A percentile compares a stretch with the other conserved stretches of the same genome.
Evolutionary conservation across 129 eudicot species (phyloP).

Genomic region (Ambrosia artemisiifolia): DNA sequence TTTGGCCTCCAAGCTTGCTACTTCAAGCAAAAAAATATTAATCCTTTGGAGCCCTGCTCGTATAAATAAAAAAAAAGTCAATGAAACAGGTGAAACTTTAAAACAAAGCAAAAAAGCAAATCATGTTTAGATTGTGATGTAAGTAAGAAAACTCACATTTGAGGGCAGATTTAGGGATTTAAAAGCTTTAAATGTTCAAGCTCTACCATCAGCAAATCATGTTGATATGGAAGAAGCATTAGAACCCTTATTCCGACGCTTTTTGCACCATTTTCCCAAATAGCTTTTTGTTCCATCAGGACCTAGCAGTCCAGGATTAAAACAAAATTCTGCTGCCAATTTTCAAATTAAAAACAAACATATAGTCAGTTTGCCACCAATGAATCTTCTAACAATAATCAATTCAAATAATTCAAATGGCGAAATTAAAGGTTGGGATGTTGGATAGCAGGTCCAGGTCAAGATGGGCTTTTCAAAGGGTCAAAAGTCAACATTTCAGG

Average conservation of each 20-base stretch:
- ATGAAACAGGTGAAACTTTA: background rate
- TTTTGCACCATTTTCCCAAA: slow-evolving; percentile 93
- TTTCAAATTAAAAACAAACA: slow-evolving; percentile 4
- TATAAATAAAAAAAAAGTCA: background rate
- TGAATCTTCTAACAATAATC: background rate
- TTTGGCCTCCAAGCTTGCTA: slow-evolving; percentile 42
- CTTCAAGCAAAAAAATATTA: slow-evolving; percentile 34
- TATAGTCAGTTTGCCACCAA: slow-evolving; percentile 1
- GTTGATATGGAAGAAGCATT: slow-evolving; percentile 16
- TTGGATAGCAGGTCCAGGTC: background rate
- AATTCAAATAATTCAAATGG: background rate
- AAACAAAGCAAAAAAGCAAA: background rate
- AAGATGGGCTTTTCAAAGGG: background rate
- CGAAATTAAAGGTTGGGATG: background rate
- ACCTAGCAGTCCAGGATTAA: slow-evolving; percentile 69
- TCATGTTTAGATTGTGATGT: background rate
- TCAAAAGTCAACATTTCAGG: background rate
- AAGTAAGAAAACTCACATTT: slow-evolving; percentile 42
- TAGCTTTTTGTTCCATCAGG: slow-evolving; percentile 86
- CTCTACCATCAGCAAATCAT: too few relatives aligned
- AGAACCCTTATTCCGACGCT: slow-evolving; percentile 34
- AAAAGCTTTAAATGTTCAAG: too few relatives aligned
- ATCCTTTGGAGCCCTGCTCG: slow-evolving; percentile 44
- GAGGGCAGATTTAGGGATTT: too few relatives aligned
- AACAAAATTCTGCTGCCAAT: slow-evolving; percentile 52